phyloP scores from a whole-genome alignment of 169 alveolate genomes.

The Eimeria praecox region DNA sequence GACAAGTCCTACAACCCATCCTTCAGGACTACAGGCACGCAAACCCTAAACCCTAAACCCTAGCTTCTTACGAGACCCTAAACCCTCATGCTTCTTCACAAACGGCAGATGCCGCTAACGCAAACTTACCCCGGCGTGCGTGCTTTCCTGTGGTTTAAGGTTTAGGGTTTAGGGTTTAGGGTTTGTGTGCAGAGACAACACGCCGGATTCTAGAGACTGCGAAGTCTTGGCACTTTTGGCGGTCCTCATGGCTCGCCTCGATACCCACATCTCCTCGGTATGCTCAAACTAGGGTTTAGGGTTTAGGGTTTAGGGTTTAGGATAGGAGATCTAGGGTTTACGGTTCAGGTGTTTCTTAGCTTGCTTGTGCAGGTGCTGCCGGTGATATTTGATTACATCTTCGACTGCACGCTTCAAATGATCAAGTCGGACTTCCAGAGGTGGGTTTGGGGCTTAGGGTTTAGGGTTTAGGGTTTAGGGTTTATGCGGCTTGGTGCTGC shows the following conservation, averaged over 20 bases:
- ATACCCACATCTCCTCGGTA: constrained; percentile 75
- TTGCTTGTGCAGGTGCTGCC: constrained; percentile 69
- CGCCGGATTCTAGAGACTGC: constrained; percentile 80
- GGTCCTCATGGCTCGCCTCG: constrained; percentile 71
- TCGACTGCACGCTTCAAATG: constrained; percentile 82
- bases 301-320: constrained; percentile 61
- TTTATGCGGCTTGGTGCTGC: too few species aligned
- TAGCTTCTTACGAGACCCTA: background rate
- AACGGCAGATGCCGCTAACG: background rate
- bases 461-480: constrained; percentile 17
- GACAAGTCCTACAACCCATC: constrained; percentile 75
- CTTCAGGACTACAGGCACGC: constrained; percentile 72
- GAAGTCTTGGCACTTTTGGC: constrained; percentile 81
- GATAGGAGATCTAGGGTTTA: too few species aligned
- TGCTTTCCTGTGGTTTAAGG: background rate
- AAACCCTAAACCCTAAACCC: constrained; percentile 45
- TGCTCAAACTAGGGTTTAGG: constrained; percentile 1
- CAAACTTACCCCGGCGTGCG: too few species aligned
- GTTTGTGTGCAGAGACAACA: constrained; percentile 65
- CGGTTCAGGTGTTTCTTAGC: background rate
- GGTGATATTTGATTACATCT: constrained; percentile 76
- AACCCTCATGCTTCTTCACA: background rate
- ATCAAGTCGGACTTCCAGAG: constrained; percentile 82
- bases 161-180: constrained; percentile 29
- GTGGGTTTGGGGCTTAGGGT: constrained; percentile 23